A percentile compares a stretch with the other conserved stretches of the same genome.
phyloP scores from a whole-genome alignment of 2,329 filamentous ascomycete genomes.

The Colletotrichum euphorbiae region DNA sequence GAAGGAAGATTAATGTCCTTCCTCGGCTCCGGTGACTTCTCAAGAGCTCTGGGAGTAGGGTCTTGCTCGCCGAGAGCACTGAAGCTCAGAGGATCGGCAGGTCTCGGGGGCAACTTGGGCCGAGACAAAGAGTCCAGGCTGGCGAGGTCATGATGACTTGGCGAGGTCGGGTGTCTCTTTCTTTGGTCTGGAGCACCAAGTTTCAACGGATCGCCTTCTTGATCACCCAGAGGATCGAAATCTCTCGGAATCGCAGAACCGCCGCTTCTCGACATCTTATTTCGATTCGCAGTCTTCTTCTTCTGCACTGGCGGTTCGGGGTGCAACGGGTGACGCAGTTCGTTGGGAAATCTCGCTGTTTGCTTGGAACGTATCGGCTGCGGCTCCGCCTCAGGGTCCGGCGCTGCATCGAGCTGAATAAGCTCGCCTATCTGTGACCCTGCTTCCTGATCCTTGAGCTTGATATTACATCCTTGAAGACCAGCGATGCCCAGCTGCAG shows the following conservation, averaged over 20 bases:
- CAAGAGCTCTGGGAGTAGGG: not conserved
- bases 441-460: constrained; percentile 48
- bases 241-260: constrained; percentile 3
- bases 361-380: constrained; percentile 41
- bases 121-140: constrained; percentile 4
- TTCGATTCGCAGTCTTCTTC: constrained; percentile 27
- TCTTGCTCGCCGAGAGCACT: not conserved
- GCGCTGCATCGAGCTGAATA: constrained; percentile 56
- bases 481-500: constrained; percentile 87
- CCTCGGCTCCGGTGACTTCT: not conserved
- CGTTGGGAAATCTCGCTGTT: constrained; percentile 30
- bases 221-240: constrained; percentile 23
- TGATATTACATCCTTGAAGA: constrained; percentile 72
- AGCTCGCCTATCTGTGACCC: constrained; percentile 49
- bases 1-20: constrained; percentile 6
- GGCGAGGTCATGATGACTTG: constrained; percentile 19
- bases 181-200: not conserved
- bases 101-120: not conserved
- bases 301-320: constrained; percentile 28
- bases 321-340: constrained; percentile 35
- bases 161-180: constrained; percentile 15
- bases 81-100: constrained; percentile 17
- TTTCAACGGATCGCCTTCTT: constrained; percentile 21
- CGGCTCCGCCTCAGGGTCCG: constrained; percentile 23
- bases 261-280: constrained; percentile 21